These are phyloP conservation scores for Candida cerambycidarum DNA, from an alignment of 805 yeast species.

Conservation along the genomic window DNA sequence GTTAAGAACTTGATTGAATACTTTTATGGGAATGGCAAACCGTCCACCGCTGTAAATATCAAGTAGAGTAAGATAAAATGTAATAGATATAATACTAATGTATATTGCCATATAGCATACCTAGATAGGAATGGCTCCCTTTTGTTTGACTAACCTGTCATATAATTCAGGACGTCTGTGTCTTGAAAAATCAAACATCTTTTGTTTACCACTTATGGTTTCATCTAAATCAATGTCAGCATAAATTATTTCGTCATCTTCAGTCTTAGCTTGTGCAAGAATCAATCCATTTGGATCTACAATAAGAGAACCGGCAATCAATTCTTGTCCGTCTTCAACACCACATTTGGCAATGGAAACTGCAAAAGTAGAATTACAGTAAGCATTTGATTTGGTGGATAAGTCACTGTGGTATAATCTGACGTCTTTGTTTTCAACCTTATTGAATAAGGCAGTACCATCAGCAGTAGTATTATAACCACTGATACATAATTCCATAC, in stretches of 20 bases:
- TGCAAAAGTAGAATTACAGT: constrained; percentile 33
- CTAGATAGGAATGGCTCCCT: constrained; percentile 20
- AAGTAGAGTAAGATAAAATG: too few species aligned
- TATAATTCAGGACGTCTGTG: constrained; percentile 31
- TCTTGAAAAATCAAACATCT: constrained; percentile 36
- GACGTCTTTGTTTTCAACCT: constrained; percentile 25
- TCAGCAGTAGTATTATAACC: constrained; percentile 39
- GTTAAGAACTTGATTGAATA: constrained; percentile 35
- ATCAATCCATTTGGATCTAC: constrained; percentile 37
- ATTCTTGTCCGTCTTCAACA: constrained; percentile 34
- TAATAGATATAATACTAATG: too few species aligned
- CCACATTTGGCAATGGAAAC: constrained; percentile 38
- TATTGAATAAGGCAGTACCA: constrained; percentile 23
- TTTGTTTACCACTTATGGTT: constrained; percentile 31
- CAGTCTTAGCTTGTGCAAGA: constrained; percentile 32
- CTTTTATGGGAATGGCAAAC: constrained; percentile 32
- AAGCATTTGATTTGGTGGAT: constrained; percentile 32
- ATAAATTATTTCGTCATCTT: constrained; percentile 7
- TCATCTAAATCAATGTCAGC: constrained; percentile 37
- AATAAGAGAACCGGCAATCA: constrained; percentile 35
- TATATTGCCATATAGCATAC: not conserved
- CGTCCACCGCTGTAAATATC: constrained; percentile 25
- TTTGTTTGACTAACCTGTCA: constrained; percentile 10
- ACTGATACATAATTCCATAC: constrained; percentile 36
- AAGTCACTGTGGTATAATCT: constrained; percentile 34